A percentile compares a stretch with the other conserved stretches of the same genome.
Evolutionary conservation across 179 eudicot genomes (phyloP).

Genomic region (Patellifolia procumbens): DNA sequence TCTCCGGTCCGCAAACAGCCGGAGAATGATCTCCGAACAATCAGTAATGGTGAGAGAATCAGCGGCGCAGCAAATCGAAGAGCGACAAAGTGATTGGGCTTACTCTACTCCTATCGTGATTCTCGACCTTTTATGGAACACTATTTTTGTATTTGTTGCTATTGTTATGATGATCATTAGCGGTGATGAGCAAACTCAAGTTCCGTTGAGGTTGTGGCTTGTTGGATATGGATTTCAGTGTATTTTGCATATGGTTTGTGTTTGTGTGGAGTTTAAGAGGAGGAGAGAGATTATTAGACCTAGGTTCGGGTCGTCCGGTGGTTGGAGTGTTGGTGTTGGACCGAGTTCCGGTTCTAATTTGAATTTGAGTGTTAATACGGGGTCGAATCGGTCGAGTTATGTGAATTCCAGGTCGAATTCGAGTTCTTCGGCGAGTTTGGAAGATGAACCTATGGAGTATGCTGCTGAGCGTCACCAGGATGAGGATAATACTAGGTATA

Average conservation of each 20-base stretch:
- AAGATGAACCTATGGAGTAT: conserved; percentile 39
- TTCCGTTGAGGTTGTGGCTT: conserved; percentile 78
- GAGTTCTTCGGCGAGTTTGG: conserved; percentile 56
- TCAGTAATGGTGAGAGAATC: conserved; percentile 76
- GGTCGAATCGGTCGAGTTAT: conserved; percentile 21
- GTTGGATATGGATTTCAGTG: conserved; percentile 73
- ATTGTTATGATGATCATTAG: conserved; percentile 44
- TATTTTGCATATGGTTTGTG: conserved; percentile 71
- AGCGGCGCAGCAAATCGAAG: conserved; percentile 90
- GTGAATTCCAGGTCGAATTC: conserved; percentile 38
- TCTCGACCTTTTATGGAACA: conserved; percentile 78
- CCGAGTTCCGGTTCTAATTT: conserved; percentile 13
- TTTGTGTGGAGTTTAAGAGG: conserved; percentile 58
- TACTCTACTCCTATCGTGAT: conserved; percentile 75
- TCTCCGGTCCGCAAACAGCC: conserved; percentile 71
- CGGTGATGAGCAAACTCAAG: conserved; percentile 45
- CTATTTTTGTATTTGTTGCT: conserved; percentile 50
- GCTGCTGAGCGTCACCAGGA: conserved; percentile 34
- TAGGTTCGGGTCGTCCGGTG: conserved; percentile 15
- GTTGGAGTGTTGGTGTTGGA: conserved; percentile 16
- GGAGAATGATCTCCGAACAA: conserved; percentile 68
- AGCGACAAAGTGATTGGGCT: conserved; percentile 89
- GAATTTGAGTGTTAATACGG: conserved; percentile 45
- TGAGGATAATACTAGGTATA: conserved; percentile 59
- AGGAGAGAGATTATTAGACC: conserved; percentile 35